phyloP scores from a whole-genome alignment of 805 yeast genomes.

The Cyberlindnera misumaiensis region DNA sequence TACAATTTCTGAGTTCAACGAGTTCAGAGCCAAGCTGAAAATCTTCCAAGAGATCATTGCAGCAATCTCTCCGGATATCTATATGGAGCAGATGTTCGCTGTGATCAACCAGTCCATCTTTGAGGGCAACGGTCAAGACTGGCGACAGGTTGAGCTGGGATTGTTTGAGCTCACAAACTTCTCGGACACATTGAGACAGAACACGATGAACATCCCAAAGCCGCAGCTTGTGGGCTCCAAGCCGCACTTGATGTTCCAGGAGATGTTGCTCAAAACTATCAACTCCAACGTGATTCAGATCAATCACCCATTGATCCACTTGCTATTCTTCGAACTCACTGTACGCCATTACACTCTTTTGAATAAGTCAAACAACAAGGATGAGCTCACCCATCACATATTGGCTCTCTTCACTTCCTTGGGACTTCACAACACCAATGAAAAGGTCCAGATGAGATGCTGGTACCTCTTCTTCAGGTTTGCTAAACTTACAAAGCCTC shows the following conservation, averaged over 20 bases:
- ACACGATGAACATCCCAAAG: slow-evolving; percentile 65
- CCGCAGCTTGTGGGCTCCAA: slow-evolving; percentile 57
- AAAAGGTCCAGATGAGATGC: slow-evolving; percentile 72
- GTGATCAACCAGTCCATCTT: slow-evolving; percentile 48
- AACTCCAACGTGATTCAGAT: slow-evolving; percentile 41
- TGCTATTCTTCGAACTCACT: slow-evolving; percentile 76
- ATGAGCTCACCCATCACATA: slow-evolving; percentile 51
- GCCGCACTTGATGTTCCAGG: slow-evolving; percentile 56
- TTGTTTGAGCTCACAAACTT: slow-evolving; percentile 72
- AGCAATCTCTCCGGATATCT: slow-evolving; percentile 51
- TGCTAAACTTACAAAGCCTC: slow-evolving; percentile 67
- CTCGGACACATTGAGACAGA: slow-evolving; percentile 74
- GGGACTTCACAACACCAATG: slow-evolving; percentile 72
- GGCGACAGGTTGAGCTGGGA: slow-evolving; percentile 87
- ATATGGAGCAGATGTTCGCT: slow-evolving; percentile 50
- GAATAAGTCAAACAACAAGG: slow-evolving; percentile 37
- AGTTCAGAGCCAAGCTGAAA: slow-evolving; percentile 67
- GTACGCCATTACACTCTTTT: slow-evolving; percentile 71
- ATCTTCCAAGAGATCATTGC: slow-evolving; percentile 81
- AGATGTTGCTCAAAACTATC: slow-evolving; percentile 47
- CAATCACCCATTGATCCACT: slow-evolving; percentile 76
- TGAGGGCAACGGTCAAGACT: slow-evolving; percentile 34
- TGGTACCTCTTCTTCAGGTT: slow-evolving; percentile 90
- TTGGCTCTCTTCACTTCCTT: slow-evolving; percentile 73
- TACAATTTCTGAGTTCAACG: slow-evolving; percentile 69